Evolutionary conservation across 2,329 filamentous ascomycete species (phyloP).

Genomic region (Diaporthe sp.): DNA sequence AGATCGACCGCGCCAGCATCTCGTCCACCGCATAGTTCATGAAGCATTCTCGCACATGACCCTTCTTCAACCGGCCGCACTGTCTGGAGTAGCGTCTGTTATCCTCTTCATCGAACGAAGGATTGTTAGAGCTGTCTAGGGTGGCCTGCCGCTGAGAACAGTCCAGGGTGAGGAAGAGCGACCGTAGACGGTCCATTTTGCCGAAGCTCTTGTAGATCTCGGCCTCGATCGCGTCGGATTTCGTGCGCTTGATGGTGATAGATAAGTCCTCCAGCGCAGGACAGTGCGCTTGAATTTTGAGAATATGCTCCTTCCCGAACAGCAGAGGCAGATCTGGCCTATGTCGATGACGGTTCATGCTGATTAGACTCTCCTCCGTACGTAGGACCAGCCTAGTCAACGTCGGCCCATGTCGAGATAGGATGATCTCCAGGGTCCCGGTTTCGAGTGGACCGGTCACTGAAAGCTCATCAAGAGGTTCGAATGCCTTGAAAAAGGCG

Average conservation of each 20-base stretch:
- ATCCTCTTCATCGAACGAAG: neutral
- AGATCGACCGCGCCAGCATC: constrained; percentile 20
- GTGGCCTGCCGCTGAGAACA: constrained; percentile 14
- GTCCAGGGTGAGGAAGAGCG: constrained; percentile 20
- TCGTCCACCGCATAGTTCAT: constrained; percentile 28
- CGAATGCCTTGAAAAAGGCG: neutral
- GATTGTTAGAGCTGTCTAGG: neutral
- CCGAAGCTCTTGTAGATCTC: constrained; percentile 7
- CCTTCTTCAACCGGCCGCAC: neutral
- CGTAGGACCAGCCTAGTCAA: neutral
- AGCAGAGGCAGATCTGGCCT: neutral
- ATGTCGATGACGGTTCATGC: neutral
- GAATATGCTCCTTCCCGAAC: constrained; percentile 3
- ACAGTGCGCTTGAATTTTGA: constrained; percentile 3
- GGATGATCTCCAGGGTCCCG: neutral
- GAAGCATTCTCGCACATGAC: neutral
- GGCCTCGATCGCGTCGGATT: neutral
- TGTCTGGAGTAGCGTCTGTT: neutral
- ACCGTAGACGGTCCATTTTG: constrained; percentile 1
- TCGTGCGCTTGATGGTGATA: constrained; percentile 5
- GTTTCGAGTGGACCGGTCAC: constrained; percentile 1
- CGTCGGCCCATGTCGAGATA: constrained; percentile 5
- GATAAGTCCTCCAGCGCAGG: neutral
- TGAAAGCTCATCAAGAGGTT: constrained; percentile 21
- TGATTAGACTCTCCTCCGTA: neutral